A percentile compares a stretch with the other conserved stretches of the same genome.
Evolutionary conservation across 2,329 filamentous ascomycete genomes (phyloP).

Genomic region (Clonostachys rhizophaga): DNA sequence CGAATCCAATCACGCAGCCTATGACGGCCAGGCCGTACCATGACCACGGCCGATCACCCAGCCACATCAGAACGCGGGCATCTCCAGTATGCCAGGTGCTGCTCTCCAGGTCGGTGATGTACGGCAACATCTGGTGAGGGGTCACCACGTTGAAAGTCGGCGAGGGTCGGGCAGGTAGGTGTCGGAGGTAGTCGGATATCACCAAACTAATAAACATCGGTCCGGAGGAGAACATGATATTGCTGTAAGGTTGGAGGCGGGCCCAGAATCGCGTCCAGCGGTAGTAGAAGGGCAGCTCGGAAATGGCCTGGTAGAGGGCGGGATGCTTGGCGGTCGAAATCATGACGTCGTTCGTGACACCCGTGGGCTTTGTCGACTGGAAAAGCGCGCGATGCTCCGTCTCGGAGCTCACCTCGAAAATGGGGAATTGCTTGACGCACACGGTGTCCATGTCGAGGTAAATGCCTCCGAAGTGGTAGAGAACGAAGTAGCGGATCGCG

Average conservation of each 20-base stretch:
- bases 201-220: slow-evolving; percentile 72
- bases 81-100: slow-evolving; percentile 41
- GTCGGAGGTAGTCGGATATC: slow-evolving; percentile 68
- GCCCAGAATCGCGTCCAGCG: slow-evolving; percentile 56
- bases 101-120: slow-evolving; percentile 29
- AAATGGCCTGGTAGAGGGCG: slow-evolving; percentile 67
- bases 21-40: slow-evolving; percentile 21
- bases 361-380: slow-evolving; percentile 61
- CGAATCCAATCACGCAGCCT: slow-evolving; percentile 10
- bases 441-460: slow-evolving; percentile 56
- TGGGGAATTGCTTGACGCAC: slow-evolving; percentile 18
- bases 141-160: slow-evolving; percentile 18
- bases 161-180: slow-evolving; percentile 26
- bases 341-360: slow-evolving; percentile 80
- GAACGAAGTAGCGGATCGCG: slow-evolving; percentile 69
- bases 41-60: slow-evolving; percentile 26
- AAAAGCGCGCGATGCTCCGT: slow-evolving; percentile 16
- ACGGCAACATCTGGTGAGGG: slow-evolving; percentile 12
- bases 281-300: slow-evolving; percentile 57
- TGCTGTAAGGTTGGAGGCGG: slow-evolving; percentile 62
- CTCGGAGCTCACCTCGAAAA: slow-evolving; percentile 16
- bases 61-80: slow-evolving; percentile 41
- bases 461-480: slow-evolving; percentile 67
- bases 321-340: slow-evolving; percentile 67
- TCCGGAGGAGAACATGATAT: slow-evolving; percentile 75